Percentiles rank a stretch among this genome's conserved stretches.
Evolutionary conservation across 257 asterid genomes (phyloP).

Genomic region (Plantago elongata): DNA sequence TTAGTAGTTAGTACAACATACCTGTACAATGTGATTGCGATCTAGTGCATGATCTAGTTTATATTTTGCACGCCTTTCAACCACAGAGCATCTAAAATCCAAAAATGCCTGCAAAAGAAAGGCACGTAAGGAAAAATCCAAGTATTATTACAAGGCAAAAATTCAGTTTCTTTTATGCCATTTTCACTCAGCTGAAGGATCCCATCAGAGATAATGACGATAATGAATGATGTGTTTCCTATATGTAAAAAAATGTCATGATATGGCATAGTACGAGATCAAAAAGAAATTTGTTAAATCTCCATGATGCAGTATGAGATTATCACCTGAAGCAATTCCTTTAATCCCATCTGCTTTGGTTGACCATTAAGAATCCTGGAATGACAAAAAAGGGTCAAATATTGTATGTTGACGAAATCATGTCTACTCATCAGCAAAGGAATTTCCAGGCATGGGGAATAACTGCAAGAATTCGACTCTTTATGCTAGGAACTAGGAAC

Average conservation of each 20-base stretch:
- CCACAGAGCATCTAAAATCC: conserved; percentile 86
- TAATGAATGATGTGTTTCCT: too few relatives aligned
- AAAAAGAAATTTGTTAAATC: conserved; percentile 13
- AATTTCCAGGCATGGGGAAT: conserved; percentile 3
- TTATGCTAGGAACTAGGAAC: neutral
- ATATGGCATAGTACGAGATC: conserved; percentile 4
- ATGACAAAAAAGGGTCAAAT: conserved; percentile 20
- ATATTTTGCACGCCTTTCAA: conserved; percentile 83
- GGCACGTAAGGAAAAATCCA: neutral
- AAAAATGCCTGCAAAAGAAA: conserved; percentile 67
- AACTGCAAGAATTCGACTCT: conserved; percentile 5
- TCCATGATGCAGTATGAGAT: conserved; percentile 16
- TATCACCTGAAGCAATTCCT: conserved; percentile 89
- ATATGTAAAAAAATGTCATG: conserved; percentile 2
- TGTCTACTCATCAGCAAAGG: conserved; percentile 8
- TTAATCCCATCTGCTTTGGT: conserved; percentile 95
- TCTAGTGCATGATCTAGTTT: conserved; percentile 85
- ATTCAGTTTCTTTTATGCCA: too few relatives aligned
- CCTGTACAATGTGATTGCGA: conserved; percentile 93
- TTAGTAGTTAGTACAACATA: conserved; percentile 32
- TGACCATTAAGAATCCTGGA: conserved; percentile 86
- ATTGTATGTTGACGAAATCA: neutral
- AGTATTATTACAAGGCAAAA: neutral
- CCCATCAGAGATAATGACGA: too few relatives aligned
- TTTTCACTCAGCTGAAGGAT: too few relatives aligned